Percentiles rank a stretch among this genome's conserved stretches.
Evolutionary conservation across 2,329 filamentous ascomycete genomes (phyloP).

Genomic region (Fusarium concolor): DNA sequence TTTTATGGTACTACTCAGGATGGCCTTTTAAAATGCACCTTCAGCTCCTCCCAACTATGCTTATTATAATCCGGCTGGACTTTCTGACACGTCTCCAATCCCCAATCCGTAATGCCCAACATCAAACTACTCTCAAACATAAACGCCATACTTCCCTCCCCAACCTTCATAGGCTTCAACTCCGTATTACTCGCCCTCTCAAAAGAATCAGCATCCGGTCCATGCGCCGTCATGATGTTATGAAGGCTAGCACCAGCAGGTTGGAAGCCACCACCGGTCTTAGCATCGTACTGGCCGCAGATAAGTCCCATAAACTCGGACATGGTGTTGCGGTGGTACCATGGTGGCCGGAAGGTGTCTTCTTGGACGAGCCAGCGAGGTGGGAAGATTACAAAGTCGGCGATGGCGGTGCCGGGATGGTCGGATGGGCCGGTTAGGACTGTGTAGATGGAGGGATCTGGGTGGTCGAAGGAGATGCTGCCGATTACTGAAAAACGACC

Average conservation of each 20-base stretch:
- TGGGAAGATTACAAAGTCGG: slow-evolving; percentile 80
- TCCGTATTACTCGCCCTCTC: slow-evolving; percentile 67
- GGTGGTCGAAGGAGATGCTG: slow-evolving; percentile 73
- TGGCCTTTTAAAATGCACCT: slow-evolving; percentile 39
- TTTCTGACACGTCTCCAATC: slow-evolving; percentile 67
- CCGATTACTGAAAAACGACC: slow-evolving; percentile 81
- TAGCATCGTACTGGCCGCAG: slow-evolving; percentile 69
- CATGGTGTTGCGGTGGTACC: slow-evolving; percentile 78
- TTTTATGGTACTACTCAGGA: too few species aligned
- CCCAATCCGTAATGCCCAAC: slow-evolving; percentile 80
- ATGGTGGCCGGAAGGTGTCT: slow-evolving; percentile 78
- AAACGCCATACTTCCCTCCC: slow-evolving; percentile 72
- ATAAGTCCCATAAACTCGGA: slow-evolving; percentile 74
- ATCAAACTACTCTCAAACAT: slow-evolving; percentile 78
- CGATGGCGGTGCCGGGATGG: slow-evolving; percentile 71
- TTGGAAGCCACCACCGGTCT: slow-evolving; percentile 67
- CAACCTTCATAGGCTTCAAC: slow-evolving; percentile 68
- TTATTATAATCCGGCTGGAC: slow-evolving; percentile 76
- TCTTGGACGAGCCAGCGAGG: slow-evolving; percentile 77
- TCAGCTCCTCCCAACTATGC: slow-evolving; percentile 73
- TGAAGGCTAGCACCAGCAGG: slow-evolving; percentile 71
- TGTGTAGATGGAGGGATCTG: slow-evolving; percentile 82
- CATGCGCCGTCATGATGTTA: slow-evolving; percentile 77
- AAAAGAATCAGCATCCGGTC: slow-evolving; percentile 67
- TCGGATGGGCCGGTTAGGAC: slow-evolving; percentile 73